Evolutionary conservation across 2,329 filamentous ascomycete genomes (phyloP), one percentile per base, ranked within the genome.

Genomic region (Pseudogymnoascus sp.): DNA sequence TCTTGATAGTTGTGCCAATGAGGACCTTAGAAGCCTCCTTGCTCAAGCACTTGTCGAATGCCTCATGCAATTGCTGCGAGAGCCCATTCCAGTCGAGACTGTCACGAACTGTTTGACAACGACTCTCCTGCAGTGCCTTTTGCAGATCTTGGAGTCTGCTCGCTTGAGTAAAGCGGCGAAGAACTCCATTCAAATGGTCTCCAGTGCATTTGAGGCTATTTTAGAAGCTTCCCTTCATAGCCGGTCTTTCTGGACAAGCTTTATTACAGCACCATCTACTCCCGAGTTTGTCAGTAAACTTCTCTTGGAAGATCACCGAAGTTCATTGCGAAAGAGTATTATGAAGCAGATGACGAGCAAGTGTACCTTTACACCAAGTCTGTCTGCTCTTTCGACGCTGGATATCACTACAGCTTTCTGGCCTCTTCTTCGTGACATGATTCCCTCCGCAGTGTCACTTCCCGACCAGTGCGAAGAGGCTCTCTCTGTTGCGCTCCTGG

Each of bases 1-100:
- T 64, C 74, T 82, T 12, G 76, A 78, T 7, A 74, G 72, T 41
- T 77, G 79, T 63, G 71, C 74, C 8, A 77, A 74, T 58, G 75
- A 76, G 61, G 72, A 75, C 38, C 70, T 84, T 58, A 80, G 77
- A 64, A 75, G 81, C 28, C 72, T 76, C 28, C 79, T 88, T 62
- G 78, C 79, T 9, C 75, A 78, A 41, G 78, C 79, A 62, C 75
- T 88, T n/a, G 75, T 88, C 21, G 80, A 85, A 61, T 82, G 79
- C 65, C 77, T 88, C 58, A 73, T 83, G 14, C 71, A 78, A 43
- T 68, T 72, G 16, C 68, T 75, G 40, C 62, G 70, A 59, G 74
- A 80, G 64, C 71, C 76, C 5, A 55, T 69, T 14, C 64, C 70
- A 21, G 69, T 80, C 43, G 68, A 74, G 25, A 69, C 70, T 21